phyloP scores from a whole-genome alignment of 106 monocot species.

The Narthecium ossifragum region DNA sequence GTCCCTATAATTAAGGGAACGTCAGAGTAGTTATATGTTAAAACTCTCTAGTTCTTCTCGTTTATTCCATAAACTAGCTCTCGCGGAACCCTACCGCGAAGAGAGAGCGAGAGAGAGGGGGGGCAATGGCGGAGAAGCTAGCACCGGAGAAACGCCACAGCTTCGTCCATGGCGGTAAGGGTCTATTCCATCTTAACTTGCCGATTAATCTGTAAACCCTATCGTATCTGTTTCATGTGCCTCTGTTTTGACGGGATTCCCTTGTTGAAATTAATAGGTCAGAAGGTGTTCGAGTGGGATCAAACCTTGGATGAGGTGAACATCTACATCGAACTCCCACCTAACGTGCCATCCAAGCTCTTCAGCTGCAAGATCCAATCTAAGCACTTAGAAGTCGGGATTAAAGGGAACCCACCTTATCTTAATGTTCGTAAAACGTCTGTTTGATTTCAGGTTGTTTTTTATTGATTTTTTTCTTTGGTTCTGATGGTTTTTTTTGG shows the following conservation, averaged over 20 bases:
- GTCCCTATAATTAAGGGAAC: no score
- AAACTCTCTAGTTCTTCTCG: no score
- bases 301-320: conserved; percentile 75
- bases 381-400: conserved; percentile 74
- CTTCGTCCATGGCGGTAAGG: conserved; percentile 34
- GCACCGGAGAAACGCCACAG: conserved; percentile 45
- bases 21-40: no score
- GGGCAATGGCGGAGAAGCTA: conserved; percentile 50
- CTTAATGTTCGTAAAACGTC: conserved; percentile 49
- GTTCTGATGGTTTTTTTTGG: not conserved
- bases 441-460: not conserved
- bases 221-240: not conserved
- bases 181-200: not conserved
- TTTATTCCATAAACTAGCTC: no score
- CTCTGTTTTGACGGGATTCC: no score
- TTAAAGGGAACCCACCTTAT: conserved; percentile 79
- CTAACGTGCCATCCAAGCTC: conserved; percentile 60
- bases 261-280: conserved; percentile 21
- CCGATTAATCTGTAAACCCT: not conserved
- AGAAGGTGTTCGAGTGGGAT: conserved; percentile 88
- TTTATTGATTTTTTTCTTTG: not conserved
- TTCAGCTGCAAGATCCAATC: conserved; percentile 75
- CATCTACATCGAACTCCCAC: conserved; percentile 63
- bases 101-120: no score
- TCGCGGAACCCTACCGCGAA: no score